Evolutionary conservation across 805 yeast species (phyloP), one percentile per base, ranked within the genome.

Genomic region (Spencermartinsiella europaea): DNA sequence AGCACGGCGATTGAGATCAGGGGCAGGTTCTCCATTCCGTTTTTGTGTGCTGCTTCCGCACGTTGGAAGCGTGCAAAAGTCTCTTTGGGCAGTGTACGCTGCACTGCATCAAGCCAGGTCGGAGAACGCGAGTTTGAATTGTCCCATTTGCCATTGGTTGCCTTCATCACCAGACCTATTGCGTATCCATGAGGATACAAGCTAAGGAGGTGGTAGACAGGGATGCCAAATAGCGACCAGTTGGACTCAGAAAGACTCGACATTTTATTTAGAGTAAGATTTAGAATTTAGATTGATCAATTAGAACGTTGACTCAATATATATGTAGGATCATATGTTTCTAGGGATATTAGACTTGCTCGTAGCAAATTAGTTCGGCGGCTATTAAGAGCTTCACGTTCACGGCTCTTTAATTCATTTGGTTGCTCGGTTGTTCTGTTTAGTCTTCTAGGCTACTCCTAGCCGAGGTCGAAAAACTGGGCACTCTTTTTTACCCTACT

Each of bases 61-160:
- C 25, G 16, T 21, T 5, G n/a, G 21, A n/a, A 38, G n/a, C 21
- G 10, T 12, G 19, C 21, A 21, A 12, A 15, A 19, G 21, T 7
- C 5, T 36, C 21, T 8, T 17, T 36, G 21, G 19, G 19, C 3
- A 12, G 19, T 5, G 21, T 4, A 19, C 39, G 21, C 5, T 16
- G 22, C 15, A 17, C 21, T 5, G 39, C 22, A 19, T 36, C 39
- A 5, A 12, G 15, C 21, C 19, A 43, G 14, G n/a, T 35, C 3
- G 46, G 22, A n/a, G 46, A 34, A n/a, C 36, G 35, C 20, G 34
- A 27, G 12, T 25, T 25, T 7, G 31, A 7, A 25, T 25, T 25
- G 12, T 25, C 12, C 31, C 31, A 25, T 7, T 25, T 7, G 7
- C 31, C 31, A 25, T 25, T 25, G 10, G 12, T 7, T 25, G 31